Conservation (phyloP, 1,139 yeast species). For the Torulaspora pretoriensis region DNA sequence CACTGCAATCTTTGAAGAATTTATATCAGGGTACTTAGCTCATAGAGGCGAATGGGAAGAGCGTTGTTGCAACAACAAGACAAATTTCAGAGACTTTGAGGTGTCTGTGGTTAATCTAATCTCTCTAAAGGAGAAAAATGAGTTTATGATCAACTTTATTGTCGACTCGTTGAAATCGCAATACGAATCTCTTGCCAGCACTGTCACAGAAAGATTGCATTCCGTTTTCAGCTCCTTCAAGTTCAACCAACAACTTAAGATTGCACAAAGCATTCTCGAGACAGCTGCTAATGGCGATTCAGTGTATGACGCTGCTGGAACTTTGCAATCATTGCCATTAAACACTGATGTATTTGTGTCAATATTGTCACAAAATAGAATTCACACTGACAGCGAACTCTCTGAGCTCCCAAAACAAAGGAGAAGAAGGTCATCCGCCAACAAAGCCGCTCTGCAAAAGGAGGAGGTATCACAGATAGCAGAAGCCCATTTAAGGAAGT, state of each 20-base stretch:
- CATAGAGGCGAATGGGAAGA: slow-evolving; percentile 45
- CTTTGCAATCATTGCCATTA: slow-evolving; percentile 48
- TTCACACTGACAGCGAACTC: slow-evolving; percentile 39
- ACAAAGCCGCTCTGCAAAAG: slow-evolving; percentile 70
- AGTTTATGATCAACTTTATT: slow-evolving; percentile 58
- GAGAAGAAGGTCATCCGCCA: slow-evolving; percentile 67
- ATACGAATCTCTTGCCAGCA: slow-evolving; percentile 48
- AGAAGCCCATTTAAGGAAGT: slow-evolving; percentile 67
- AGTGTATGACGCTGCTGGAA: slow-evolving; percentile 51
- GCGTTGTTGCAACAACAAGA: slow-evolving; percentile 46
- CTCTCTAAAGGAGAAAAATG: slow-evolving; percentile 53
- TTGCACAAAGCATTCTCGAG: slow-evolving; percentile 61
- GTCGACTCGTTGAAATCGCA: slow-evolving; percentile 49
- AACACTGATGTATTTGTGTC: slow-evolving; percentile 46
- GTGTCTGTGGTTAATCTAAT: slow-evolving; percentile 51
- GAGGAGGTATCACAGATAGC: slow-evolving; percentile 71
- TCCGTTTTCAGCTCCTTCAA: slow-evolving; percentile 54
- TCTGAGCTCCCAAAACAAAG: slow-evolving; percentile 60
- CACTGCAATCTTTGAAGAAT: slow-evolving; percentile 39
- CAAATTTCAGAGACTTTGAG: slow-evolving; percentile 53
- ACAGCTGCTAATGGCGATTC: slow-evolving; percentile 42
- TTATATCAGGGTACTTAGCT: slow-evolving; percentile 41
- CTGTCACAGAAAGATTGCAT: slow-evolving; percentile 50
- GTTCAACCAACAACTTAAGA: slow-evolving; percentile 51
- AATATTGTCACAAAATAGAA: slow-evolving; percentile 48